Base-by-base conservation (phyloP, 2,329 filamentous ascomycete genomes). In the Alternaria sp. region DNA sequence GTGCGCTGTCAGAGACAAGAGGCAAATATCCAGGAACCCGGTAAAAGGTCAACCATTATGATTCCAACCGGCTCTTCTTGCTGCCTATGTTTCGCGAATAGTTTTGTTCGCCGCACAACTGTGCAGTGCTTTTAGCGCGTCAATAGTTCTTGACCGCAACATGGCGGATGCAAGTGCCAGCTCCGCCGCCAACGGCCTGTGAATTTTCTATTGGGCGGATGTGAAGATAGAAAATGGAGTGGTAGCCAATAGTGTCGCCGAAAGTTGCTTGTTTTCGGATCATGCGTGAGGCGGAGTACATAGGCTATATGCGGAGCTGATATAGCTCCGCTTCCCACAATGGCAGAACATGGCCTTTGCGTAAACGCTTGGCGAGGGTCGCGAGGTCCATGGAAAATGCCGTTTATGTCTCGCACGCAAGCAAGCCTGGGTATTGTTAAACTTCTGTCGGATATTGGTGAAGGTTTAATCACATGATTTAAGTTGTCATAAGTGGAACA, bases 251-350 rank as follows among this genome's bases (percentile, higher is more conserved):
- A 29, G 49, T 33, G 14, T n/a, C 23, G 40, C 37, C 28, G 36
- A 13, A 31, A 49, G 46, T 56, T 44, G 40, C 55, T n/a, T 39
- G 40, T 50, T 58, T 58, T 58, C 13, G n/a, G 44, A 36, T 56
- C 44, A 45, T 46, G 42, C 41, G 51, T 42, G 58, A 51, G 61
- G 58, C 52, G 58, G 54, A 40, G 40, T 49, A 63, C 50, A 61
- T 51, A 54, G 58, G 31, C 61, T 63, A 63, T 59, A 56, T 61
- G 58, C 44, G 49, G 51, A 60, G 52, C 58, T 63, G 55, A 61
- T 63, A 63, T 61, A 58, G 51, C 55, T 42, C 51, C 55, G 39
- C 42, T 54, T 42, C 54, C 51, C 24, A 54, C 28, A 56, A 39
- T 26, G 41, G 48, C 31, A 42, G 17, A 26, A 37, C 56, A 45